A percentile compares a stretch with the other conserved stretches of the same genome.
phyloP scores from a whole-genome alignment of 345 rosid species.

The Citrus mangshanensis region DNA sequence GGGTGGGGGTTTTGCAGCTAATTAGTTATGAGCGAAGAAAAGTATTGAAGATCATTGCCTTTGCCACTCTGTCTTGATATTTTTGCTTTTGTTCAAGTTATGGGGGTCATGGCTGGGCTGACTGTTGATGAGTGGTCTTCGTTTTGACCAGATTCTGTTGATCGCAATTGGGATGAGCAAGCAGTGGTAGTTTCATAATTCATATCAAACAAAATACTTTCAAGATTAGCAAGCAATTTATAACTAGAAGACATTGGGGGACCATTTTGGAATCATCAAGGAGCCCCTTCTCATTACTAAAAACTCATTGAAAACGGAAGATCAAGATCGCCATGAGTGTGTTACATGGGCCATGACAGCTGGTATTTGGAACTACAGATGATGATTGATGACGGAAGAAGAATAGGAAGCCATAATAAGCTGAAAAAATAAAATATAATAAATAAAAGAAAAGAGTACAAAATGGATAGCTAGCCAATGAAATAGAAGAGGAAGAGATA shows the following conservation, averaged over 20 bases:
- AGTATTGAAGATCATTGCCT: background rate
- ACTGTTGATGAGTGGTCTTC: constrained; percentile 11
- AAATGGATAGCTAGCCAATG: too few relatives aligned
- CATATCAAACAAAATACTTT: constrained; percentile 8
- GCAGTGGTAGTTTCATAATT: background rate
- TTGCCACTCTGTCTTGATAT: background rate
- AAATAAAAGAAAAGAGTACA: too few relatives aligned
- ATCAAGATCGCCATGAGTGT: background rate
- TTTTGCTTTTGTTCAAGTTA: background rate
- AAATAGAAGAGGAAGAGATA: background rate
- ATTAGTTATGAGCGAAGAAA: background rate
- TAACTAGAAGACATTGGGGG: constrained; percentile 13
- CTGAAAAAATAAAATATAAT: too few relatives aligned
- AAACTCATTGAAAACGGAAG: constrained; percentile 17
- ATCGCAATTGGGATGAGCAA: constrained; percentile 4
- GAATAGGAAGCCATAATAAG: background rate
- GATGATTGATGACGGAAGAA: background rate
- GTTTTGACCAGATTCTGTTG: constrained; percentile 19
- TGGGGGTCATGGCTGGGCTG: constrained; percentile 17
- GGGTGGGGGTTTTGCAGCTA: background rate
- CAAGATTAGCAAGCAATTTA: constrained; percentile 1
- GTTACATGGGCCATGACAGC: constrained; percentile 20
- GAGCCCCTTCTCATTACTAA: background rate
- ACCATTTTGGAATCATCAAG: constrained; percentile 4
- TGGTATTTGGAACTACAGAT: background rate